Base-by-base conservation (phyloP, 176 grass and related monocot genomes). In the Carex scoparia region DNA sequence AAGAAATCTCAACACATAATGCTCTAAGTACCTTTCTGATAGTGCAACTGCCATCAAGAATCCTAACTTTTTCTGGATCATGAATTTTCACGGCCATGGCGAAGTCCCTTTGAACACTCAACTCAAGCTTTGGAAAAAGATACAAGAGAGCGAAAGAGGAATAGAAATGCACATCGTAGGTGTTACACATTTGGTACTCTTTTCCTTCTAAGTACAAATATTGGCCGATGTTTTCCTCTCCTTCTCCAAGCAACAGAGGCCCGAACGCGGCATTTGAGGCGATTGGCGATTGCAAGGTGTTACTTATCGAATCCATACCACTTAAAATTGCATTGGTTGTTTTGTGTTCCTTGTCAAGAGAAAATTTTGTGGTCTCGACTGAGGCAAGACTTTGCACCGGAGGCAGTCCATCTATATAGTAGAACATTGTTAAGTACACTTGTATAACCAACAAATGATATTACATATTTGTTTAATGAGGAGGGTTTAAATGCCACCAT, bases 141-240 rank as follows among this genome's bases (percentile, higher is more conserved):
- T 85, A 12, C 14, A 89, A 65, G 0, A 98, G 82, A 12, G 95
- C 68, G 61, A 94, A 98, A 16, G 95, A 98, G 15, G 95, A 61
- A 69, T 98, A 98, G 91, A 98, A 98, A 89, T 98, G 95, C 11
- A 98, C 95, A 38, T 98, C 95, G 64, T 94, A 98, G 7, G 92
- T 98, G 90, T 98, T 98, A 88, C 88, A 93, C 93, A 93, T 85
- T 84, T 87, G 80, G 76, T 98, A 98, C 86, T 98, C 95, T 74
- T 93, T 90, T 16, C 92, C 91, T 81, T 98, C 95, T 84, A 94
- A 88, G 85, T 98, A 98, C 65, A 98, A 42, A 67, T 94, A 93
- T 84, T 98, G 95, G 19, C 95, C 95, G 15, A 98, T 85, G 70
- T 94, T 98, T 53, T 94, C 91, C n/a, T 92, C 92, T 35, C 76